phyloP scores from a whole-genome alignment of 2,329 filamentous ascomycete genomes.

The Ophiosphaerella korrae region DNA sequence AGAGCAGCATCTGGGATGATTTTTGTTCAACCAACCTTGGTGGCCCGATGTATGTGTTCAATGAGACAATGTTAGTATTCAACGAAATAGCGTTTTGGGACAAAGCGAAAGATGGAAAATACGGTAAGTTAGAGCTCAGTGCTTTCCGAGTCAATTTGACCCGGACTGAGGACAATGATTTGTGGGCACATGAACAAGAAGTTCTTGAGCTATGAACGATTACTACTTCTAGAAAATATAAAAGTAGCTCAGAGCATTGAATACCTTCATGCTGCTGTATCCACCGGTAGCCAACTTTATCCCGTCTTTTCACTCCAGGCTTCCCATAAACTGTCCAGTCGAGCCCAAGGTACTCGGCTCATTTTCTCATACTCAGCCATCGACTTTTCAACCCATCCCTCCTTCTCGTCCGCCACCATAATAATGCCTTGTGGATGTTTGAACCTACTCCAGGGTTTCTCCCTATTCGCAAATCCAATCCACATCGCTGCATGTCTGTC shows the following conservation, averaged over 20 bases:
- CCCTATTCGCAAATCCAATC: slow-evolving; percentile 26
- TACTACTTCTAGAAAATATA: too few species aligned
- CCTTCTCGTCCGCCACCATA: slow-evolving; percentile 28
- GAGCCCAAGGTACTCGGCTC: slow-evolving; percentile 12
- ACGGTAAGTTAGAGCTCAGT: slow-evolving; percentile 37
- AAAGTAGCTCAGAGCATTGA: too few species aligned
- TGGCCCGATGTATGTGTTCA: slow-evolving; percentile 36
- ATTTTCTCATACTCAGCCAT: slow-evolving; percentile 18
- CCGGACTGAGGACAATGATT: slow-evolving; percentile 1
- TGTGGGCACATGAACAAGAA: slow-evolving; percentile 3
- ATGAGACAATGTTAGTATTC: slow-evolving; percentile 19
- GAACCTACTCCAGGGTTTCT: slow-evolving; percentile 24
- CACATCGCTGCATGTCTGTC: slow-evolving; percentile 27
- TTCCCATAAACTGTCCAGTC: slow-evolving; percentile 19
- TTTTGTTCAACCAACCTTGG: slow-evolving; percentile 45
- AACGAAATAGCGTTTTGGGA: slow-evolving; percentile 48
- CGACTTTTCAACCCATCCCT: slow-evolving; percentile 26
- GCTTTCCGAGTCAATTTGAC: slow-evolving; percentile 40
- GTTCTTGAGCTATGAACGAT: slow-evolving; percentile 9
- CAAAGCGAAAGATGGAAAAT: slow-evolving; percentile 11
- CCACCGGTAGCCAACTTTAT: slow-evolving; percentile 10
- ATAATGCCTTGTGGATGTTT: slow-evolving; percentile 12
- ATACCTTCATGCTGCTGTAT: slow-evolving; percentile 7
- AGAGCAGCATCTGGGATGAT: slow-evolving; percentile 38
- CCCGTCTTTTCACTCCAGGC: slow-evolving; percentile 17